Evolutionary conservation across 306 rosid species (phyloP).

Genomic region (Quercus robur): DNA sequence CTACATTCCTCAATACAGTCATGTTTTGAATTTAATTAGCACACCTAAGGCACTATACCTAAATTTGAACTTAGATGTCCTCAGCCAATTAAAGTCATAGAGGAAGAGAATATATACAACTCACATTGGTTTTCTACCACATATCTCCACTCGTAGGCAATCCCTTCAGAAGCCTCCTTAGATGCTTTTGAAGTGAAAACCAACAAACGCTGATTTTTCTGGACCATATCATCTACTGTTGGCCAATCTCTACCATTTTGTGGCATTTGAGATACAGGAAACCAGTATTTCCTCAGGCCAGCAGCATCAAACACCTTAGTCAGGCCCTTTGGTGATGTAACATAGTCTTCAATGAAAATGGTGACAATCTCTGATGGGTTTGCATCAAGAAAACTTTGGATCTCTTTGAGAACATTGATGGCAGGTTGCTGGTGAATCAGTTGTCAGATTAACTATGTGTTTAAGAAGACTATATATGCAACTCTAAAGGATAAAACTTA

Average conservation of each 20-base stretch:
- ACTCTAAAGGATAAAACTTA: not conserved
- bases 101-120: slow-evolving; percentile 3
- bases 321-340: slow-evolving; percentile 77
- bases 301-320: slow-evolving; percentile 88
- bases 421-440: slow-evolving; percentile 76
- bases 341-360: slow-evolving; percentile 86
- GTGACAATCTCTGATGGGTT: slow-evolving; percentile 85
- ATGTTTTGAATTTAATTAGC: too few species aligned
- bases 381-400: slow-evolving; percentile 67
- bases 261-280: slow-evolving; percentile 88
- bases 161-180: slow-evolving; percentile 86
- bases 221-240: slow-evolving; percentile 63
- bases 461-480: not conserved
- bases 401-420: slow-evolving; percentile 66
- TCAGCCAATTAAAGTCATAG: not conserved
- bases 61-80: not conserved
- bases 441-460: slow-evolving; percentile 1
- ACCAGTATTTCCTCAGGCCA: slow-evolving; percentile 83
- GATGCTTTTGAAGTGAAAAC: slow-evolving; percentile 81
- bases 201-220: slow-evolving; percentile 74
- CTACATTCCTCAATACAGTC: too few species aligned
- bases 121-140: slow-evolving; percentile 92
- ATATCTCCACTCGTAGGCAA: slow-evolving; percentile 87
- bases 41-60: too few species aligned
- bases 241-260: slow-evolving; percentile 91